phyloP scores from a whole-genome alignment of 495 filamentous ascomycete genomes.

The Tirmania nivea region DNA sequence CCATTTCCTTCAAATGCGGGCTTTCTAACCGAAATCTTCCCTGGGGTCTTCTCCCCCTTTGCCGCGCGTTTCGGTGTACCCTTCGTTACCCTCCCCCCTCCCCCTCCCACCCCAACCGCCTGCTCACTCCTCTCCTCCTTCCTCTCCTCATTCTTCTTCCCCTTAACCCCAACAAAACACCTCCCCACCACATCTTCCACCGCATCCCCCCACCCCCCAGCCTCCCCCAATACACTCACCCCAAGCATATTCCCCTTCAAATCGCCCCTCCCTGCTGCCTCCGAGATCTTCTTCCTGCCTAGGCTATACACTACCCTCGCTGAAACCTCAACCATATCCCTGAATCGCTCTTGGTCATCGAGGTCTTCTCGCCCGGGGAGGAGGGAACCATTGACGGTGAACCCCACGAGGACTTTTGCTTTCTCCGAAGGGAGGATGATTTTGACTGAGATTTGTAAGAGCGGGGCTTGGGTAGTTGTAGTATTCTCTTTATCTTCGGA shows the following conservation, averaged over 20 bases:
- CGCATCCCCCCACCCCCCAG: not conserved
- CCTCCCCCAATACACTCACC: not conserved
- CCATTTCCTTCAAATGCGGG: no score
- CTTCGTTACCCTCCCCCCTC: no score
- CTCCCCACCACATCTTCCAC: not conserved
- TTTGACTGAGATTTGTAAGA: not conserved
- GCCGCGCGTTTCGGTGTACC: no score
- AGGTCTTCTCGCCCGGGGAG: not conserved
- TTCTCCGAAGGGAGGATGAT: not conserved
- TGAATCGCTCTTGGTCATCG: conserved; percentile 30
- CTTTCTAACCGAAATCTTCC: not conserved
- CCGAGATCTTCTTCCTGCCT: conserved; percentile 21
- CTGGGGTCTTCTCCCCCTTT: no score
- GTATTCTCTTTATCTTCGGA: not conserved
- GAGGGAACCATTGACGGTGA: not conserved
- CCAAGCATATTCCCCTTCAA: conserved; percentile 1
- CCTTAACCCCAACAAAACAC: not conserved
- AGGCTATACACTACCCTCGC: conserved; percentile 25
- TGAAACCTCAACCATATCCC: conserved; percentile 36
- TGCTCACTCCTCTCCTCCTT: no score
- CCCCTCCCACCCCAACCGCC: no score
- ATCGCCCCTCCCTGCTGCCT: conserved; percentile 43
- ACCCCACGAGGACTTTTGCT: not conserved
- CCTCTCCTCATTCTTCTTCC: no score
- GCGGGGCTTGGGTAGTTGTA: not conserved